Conservation (phyloP, 2,329 filamentous ascomycete species). For the Chaetothyriales sp. region DNA sequence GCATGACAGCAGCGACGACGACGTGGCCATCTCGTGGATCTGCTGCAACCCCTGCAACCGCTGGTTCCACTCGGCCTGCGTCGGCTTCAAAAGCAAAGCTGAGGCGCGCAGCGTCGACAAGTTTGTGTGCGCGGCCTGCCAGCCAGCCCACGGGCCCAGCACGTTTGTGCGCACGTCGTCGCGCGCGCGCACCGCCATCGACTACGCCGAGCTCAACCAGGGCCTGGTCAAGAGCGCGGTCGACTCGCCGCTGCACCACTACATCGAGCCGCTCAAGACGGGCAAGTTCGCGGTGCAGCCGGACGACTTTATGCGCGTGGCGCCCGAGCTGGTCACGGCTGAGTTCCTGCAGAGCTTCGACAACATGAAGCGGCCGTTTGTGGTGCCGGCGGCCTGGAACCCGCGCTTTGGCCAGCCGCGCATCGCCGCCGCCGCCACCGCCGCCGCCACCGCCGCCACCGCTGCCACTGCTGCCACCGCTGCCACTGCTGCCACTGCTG, state of each 20-base stretch:
- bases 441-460: neutral
- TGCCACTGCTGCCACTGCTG: neutral
- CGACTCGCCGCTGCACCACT: slow-evolving; percentile 53
- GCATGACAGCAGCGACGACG: slow-evolving; percentile 38
- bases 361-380: slow-evolving; percentile 53
- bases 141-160: slow-evolving; percentile 46
- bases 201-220: slow-evolving; percentile 55
- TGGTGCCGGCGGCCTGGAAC: slow-evolving; percentile 51
- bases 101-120: slow-evolving; percentile 55
- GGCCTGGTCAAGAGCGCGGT: slow-evolving; percentile 52
- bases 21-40: slow-evolving; percentile 43
- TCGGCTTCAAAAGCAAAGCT: slow-evolving; percentile 50
- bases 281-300: slow-evolving; percentile 47
- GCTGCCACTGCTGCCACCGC: neutral
- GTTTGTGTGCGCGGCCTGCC: slow-evolving; percentile 49
- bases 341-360: slow-evolving; percentile 50
- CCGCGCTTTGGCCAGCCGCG: slow-evolving; percentile 28
- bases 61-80: slow-evolving; percentile 56
- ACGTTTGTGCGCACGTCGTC: slow-evolving; percentile 55
- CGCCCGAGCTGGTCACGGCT: slow-evolving; percentile 48
- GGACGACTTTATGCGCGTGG: slow-evolving; percentile 51
- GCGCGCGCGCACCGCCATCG: slow-evolving; percentile 50
- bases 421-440: neutral
- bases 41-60: slow-evolving; percentile 54
- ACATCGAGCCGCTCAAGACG: slow-evolving; percentile 54